Base-by-base conservation (phyloP, 148 eudicot species). In the Beta vulgaris region DNA sequence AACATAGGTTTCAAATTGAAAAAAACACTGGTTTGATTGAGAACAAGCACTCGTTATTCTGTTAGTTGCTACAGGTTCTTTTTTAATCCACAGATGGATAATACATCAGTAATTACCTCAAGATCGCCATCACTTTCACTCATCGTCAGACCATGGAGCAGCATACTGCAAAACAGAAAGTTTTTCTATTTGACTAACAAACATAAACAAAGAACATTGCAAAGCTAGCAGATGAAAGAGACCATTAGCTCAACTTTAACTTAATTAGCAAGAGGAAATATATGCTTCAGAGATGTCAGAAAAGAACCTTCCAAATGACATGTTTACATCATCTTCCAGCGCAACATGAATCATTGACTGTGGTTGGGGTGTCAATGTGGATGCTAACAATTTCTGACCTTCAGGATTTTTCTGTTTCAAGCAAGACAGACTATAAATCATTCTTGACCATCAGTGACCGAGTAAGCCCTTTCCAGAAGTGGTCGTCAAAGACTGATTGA, bases 301-400 rank as follows among this genome's bases (percentile, higher is more conserved):
- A 73, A 76, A 72, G 68, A 77, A 92, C 98, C 98, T 90, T 90
- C 97, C 98, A 85, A 95, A 95, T 73, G 98, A 90, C 97, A 91
- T 87, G 84, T 89, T 83, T 57, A 91, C 84, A 78, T 95, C 97
- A 68, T 95, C 97, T 76, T 88, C 94, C 71, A 81, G 75, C 26
- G 83, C 84, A 51, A 85, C 88, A 82, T 82, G 87, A 73, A 73
- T 71, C 80, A 73, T 69, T 62, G 87, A 78, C 65, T 81, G 88
- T 69, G 93, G 99, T 76, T 88, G 97, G 65, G 96, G 96, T 78
- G 82, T 86, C 78, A 92, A 80, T 32, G 97, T 95, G 69, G 96
- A 92, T 42, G 89, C 92, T 78, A 95, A 85, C 91, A 90, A 85
- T 51, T 63, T 82, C 82, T 95, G 99, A 70, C 97, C 96, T 73